Evolutionary conservation across 257 asterid species (phyloP), one percentile per base, ranked within the genome.

Genomic region (Solanum dulcamara): DNA sequence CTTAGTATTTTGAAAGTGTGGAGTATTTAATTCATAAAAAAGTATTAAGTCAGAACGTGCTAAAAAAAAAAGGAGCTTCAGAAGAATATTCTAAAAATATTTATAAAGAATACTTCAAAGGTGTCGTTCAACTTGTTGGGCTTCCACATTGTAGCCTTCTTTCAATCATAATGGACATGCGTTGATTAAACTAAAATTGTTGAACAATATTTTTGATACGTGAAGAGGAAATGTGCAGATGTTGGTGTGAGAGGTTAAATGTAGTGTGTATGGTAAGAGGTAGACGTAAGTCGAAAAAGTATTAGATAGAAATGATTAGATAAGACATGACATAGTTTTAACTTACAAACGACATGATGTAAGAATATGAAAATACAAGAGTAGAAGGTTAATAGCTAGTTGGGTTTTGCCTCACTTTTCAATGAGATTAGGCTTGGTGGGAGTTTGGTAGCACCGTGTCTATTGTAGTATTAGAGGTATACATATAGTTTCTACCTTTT

Each of bases 281-380:
- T 51, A 51, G 17, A 51, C 1, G 6, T 8, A 55, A 6, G 2
- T 2, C 1, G 6, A 9, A 57, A 57, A 57, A 22, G 14, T 57
- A 57, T 22, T 4, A 2, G 0, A 8, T 13, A 55, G 2, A 22
- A 3, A 3, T 22, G 5, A 55, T 55, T 1, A 22, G 64, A 2
- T 8, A 57, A 4, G 62, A 50, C 22, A 15, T 51, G 57, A 55
- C 12, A 20, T 55, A 22, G 9, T 8, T 8, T 55, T 2, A 55
- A 1, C 12, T 20, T 20, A 55, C 0, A 3, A 0, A 22, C 0
- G 22, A 55, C 10, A 55, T 8, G 62, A 22, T 1, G 0, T 55
- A 1, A 55, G 2, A 20, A 20, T 20, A 20, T 7, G 26, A 53
- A 6, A 10, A n/a, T 18, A 12, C 3, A 33, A 33, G 37, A 33